A percentile compares a stretch with the other conserved stretches of the same genome.
Evolutionary conservation across 345 rosid genomes (phyloP).

Genomic region (Bruguiera sexangula): DNA sequence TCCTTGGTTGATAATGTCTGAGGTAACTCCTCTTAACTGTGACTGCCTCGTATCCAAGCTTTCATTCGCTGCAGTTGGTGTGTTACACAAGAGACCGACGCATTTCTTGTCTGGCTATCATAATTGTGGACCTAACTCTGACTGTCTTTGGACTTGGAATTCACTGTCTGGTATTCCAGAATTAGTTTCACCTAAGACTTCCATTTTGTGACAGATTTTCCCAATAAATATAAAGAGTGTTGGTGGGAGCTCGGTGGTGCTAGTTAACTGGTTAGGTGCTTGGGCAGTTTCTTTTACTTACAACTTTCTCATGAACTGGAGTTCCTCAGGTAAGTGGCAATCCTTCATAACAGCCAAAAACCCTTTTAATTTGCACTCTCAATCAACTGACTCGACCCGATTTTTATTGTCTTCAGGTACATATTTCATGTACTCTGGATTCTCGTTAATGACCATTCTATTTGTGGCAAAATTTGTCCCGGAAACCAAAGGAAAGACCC

Average conservation of each 20-base stretch:
- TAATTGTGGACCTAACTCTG: neutral
- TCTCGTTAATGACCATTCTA: conserved; percentile 54
- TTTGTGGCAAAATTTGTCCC: conserved; percentile 79
- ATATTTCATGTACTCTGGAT: conserved; percentile 60
- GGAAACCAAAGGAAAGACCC: conserved; percentile 90
- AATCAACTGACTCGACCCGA: neutral
- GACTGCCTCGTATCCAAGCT: no score
- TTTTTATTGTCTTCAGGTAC: conserved; percentile 53
- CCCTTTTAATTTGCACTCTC: neutral
- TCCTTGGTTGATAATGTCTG: conserved; percentile 98
- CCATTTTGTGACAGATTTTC: conserved; percentile 52
- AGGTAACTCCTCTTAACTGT: conserved; percentile 39
- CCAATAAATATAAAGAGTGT: conserved; percentile 79
- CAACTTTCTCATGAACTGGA: conserved; percentile 82
- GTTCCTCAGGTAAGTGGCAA: conserved; percentile 53
- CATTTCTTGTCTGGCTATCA: no score
- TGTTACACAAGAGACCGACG: no score
- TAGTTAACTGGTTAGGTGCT: conserved; percentile 91
- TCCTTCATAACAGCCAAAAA: neutral
- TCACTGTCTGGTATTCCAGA: no score
- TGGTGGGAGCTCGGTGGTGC: conserved; percentile 89
- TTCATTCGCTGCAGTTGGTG: no score
- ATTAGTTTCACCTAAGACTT: neutral
- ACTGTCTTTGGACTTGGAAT: neutral
- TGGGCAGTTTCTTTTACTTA: conserved; percentile 87